Evolutionary conservation across 352 stramenopile genomes (phyloP), one percentile per base, ranked within the genome.

Genomic region (Phytophthora citricola): DNA sequence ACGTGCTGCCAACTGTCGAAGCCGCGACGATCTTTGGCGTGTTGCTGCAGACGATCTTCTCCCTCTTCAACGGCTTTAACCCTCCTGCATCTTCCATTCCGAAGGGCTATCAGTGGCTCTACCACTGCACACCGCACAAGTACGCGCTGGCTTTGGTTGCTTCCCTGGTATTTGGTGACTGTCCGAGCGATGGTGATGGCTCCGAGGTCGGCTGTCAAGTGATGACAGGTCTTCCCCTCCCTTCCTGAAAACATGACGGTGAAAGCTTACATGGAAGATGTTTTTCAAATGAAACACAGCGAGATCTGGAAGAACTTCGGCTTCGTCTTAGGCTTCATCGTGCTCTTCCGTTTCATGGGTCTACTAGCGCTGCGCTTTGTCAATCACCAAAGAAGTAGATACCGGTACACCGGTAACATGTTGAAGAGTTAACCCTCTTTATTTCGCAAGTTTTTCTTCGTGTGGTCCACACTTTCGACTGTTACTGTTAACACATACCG

Each of bases 21-120:
- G 48, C 71, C 27, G 65, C 94, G 36, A 81, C 85, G n/a, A 44
- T 92, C 7, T 59, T 75, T 1, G 74, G 69, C 7, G 41, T 63
- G 2, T 17, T 69, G 20, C 9, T 69, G 26, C 24, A 53, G 15
- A 51, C 39, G 15, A 64, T 69, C 40, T 63, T 57, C 52, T 49
- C 53, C 17, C 17, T 60, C 2, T 69, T 69, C 27, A 54, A 29
- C 17, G 61, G 61, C 27, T 63, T 69, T 45, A 69, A 51, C 26
- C 61, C 61, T 4, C 61, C 61, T n/a, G 61, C 44, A 44, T 14
- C 5, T 3, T 34, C 59, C 12, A 49, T 61, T 14, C 56, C 56
- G 10, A 15, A 17, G 6, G 53, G 53, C 4, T 64, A 59, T 39
- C 17, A 48, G 53, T 70, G 53, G 53, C 24, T 70, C 3, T 64